Conservation (phyloP, 2,329 filamentous ascomycete genomes). For the Dryadomyces quercivorus region DNA sequence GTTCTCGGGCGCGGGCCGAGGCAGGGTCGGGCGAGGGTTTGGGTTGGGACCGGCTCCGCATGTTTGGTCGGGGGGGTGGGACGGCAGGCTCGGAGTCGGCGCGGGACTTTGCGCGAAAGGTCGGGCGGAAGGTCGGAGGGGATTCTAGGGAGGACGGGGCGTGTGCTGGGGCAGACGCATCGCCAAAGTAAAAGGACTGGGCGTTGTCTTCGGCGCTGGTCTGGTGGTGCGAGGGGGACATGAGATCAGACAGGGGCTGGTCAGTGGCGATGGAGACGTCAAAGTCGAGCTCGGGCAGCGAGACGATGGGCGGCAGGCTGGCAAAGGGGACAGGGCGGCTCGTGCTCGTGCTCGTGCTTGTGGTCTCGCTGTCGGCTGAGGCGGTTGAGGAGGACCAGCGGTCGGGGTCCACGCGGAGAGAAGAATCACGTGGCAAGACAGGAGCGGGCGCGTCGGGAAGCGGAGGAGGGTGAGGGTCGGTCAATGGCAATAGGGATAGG, state of each 20-base stretch:
- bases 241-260: conserved; percentile 1
- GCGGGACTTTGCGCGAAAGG: background rate
- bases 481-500: background rate
- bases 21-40: conserved; percentile 32
- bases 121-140: background rate
- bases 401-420: conserved; percentile 27
- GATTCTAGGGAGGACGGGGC: background rate
- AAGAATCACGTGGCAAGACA: conserved; percentile 7
- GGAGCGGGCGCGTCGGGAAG: background rate
- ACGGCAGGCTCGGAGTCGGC: background rate
- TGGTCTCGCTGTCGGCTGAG: conserved; percentile 27
- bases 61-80: conserved; percentile 19
- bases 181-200: conserved; percentile 10
- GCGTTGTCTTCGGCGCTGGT: conserved; percentile 11
- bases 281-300: conserved; percentile 27
- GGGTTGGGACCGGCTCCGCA: conserved; percentile 32
- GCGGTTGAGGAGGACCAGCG: conserved; percentile 42
- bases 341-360: no score
- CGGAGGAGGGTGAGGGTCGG: background rate
- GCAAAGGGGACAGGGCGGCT: conserved; percentile 15
- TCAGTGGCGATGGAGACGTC: conserved; percentile 17
- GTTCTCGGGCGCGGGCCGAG: conserved; percentile 20
- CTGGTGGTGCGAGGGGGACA: conserved; percentile 2
- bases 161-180: conserved; percentile 1
- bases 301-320: conserved; percentile 27